These are phyloP conservation scores for Acanthamoeba castellanii DNA, from an alignment of 208 protist species.

Conservation along the genomic window DNA sequence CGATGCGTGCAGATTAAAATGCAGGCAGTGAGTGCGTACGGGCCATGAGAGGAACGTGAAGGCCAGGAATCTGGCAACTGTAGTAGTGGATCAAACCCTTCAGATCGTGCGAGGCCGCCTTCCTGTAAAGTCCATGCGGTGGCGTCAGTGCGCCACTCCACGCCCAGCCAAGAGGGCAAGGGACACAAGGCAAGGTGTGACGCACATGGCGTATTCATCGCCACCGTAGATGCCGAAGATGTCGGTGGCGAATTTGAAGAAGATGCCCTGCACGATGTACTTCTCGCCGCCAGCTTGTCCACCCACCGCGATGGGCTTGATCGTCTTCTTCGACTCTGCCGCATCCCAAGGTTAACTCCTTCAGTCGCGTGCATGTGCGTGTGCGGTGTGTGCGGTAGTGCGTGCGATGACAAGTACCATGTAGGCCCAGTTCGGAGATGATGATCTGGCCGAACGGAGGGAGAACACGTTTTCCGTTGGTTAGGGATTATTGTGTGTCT, in stretches of 20 bases:
- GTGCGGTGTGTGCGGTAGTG: not conserved
- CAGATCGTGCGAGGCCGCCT: conserved; percentile 62
- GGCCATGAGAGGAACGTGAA: conserved; percentile 74
- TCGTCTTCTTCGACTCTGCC: conserved; percentile 76
- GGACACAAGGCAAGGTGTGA: not conserved
- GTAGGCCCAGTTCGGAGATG: conserved; percentile 49
- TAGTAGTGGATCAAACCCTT: conserved; percentile 69
- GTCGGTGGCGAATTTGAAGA: conserved; percentile 78
- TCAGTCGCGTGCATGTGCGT: not conserved
- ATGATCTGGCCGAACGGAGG: conserved; percentile 68
- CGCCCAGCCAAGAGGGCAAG: no score
- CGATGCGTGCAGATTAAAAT: not conserved
- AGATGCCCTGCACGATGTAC: conserved; percentile 72
- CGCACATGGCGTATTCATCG: conserved; percentile 35
- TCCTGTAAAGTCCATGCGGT: not conserved
- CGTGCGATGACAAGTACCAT: not conserved
- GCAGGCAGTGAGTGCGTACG: not conserved
- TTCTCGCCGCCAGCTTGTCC: conserved; percentile 68
- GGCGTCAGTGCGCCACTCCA: no score
- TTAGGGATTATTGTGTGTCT: not conserved
- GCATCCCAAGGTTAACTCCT: not conserved
- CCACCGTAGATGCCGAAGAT: conserved; percentile 50
- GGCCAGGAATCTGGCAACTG: conserved; percentile 22
- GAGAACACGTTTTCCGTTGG: not conserved
- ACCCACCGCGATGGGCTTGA: conserved; percentile 24